phyloP scores from a whole-genome alignment of 1,284 basidiomycete species.

The Neolentinus lepideus region DNA sequence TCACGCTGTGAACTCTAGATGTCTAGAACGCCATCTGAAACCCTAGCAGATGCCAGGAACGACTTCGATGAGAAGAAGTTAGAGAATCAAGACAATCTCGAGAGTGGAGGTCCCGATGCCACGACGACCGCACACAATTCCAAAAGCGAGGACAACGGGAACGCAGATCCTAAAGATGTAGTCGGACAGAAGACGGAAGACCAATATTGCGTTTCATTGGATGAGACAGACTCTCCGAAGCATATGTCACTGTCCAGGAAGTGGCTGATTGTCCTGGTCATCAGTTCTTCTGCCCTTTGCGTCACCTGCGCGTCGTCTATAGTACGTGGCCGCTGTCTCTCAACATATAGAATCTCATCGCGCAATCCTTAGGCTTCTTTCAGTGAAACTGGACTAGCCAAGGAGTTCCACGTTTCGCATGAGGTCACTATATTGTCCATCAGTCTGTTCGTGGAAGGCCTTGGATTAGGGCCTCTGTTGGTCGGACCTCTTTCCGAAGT shows the following conservation, averaged over 20 bases:
- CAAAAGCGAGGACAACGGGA: neutral
- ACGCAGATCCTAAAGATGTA: neutral
- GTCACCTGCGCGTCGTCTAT: slow-evolving; percentile 2
- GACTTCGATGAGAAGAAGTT: neutral
- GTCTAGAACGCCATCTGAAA: neutral
- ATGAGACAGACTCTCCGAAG: neutral
- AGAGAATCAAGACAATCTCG: neutral
- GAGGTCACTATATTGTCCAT: slow-evolving; percentile 66
- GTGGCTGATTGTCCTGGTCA: slow-evolving; percentile 2
- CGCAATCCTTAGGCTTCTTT: slow-evolving; percentile 43
- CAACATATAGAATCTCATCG: neutral
- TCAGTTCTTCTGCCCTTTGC: slow-evolving; percentile 2
- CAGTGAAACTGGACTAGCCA: slow-evolving; percentile 54
- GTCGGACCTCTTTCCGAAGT: slow-evolving; percentile 52
- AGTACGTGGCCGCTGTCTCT: neutral
- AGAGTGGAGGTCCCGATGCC: neutral
- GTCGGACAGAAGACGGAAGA: neutral
- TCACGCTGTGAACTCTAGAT: neutral
- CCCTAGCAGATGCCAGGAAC: neutral
- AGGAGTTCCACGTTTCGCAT: slow-evolving; percentile 51
- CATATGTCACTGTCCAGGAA: neutral
- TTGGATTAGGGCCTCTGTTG: slow-evolving; percentile 38
- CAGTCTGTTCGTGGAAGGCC: slow-evolving; percentile 62
- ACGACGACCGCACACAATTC: neutral
- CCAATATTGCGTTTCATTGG: neutral